phyloP scores from a whole-genome alignment of 768 basidiomycete genomes.

The Russula ochroleuca region DNA sequence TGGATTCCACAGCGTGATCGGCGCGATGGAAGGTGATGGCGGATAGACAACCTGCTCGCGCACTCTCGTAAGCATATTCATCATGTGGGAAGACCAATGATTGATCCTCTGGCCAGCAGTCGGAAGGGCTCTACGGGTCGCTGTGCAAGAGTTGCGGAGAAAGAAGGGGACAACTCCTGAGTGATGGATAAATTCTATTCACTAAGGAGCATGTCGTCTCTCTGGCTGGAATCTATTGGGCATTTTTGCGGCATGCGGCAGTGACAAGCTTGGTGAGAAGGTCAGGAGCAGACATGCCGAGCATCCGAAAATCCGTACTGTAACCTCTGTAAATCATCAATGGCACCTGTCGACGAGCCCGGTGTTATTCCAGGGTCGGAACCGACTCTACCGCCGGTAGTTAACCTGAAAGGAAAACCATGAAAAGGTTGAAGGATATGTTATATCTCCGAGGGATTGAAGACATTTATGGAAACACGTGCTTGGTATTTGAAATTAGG shows the following conservation, averaged over 20 bases:
- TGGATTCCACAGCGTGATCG: conserved; percentile 20
- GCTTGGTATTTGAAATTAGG: conserved; percentile 4
- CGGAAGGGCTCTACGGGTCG: conserved; percentile 5
- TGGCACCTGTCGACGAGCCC: not conserved
- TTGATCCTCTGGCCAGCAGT: not conserved
- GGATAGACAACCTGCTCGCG: conserved; percentile 6
- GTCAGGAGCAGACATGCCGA: not conserved
- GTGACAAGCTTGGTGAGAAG: no score
- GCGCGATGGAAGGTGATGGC: conserved; percentile 24
- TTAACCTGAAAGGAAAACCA: no score
- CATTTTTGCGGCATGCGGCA: no score
- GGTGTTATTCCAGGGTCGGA: not conserved
- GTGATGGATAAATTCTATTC: conserved; percentile 20
- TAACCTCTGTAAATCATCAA: no score
- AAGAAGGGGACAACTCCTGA: conserved; percentile 13
- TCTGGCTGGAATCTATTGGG: not conserved
- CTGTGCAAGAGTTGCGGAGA: conserved; percentile 2
- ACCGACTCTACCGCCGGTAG: not conserved
- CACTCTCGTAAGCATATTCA: no score
- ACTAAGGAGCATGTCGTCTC: conserved; percentile 3
- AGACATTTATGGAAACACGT: not conserved
- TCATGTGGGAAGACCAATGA: no score
- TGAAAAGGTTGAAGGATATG: not conserved
- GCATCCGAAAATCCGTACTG: not conserved
- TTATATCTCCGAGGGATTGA: not conserved